Percentiles rank a stretch among this genome's conserved stretches.
These are phyloP conservation scores for Schrenkiella parvula DNA, from an alignment of 345 rosid genomes.

Conservation along the genomic window DNA sequence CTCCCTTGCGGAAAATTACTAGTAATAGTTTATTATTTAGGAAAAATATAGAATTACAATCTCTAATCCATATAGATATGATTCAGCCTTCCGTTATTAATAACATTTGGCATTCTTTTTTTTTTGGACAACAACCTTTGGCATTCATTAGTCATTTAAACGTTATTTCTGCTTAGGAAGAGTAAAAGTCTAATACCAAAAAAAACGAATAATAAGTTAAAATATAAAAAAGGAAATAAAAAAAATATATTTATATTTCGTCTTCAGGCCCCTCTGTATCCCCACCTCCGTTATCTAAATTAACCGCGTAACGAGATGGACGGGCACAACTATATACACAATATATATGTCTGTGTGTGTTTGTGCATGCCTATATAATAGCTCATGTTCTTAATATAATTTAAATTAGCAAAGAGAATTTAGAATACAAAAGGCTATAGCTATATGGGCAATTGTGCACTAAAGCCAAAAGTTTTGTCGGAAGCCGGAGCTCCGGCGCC, in stretches of 20 bases:
- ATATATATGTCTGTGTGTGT: not conserved
- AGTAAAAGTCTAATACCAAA: constrained; percentile 1
- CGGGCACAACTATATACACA: constrained; percentile 12
- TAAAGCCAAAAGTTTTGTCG: constrained; percentile 24
- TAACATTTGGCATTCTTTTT: not conserved
- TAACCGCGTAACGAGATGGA: constrained; percentile 31
- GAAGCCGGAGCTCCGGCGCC: constrained; percentile 23
- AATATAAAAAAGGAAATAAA: not conserved
- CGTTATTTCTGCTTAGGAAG: not conserved
- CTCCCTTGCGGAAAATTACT: not conserved
- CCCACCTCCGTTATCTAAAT: constrained; percentile 13
- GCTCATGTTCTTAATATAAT: not conserved
- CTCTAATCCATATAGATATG: not conserved
- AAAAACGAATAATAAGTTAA: not conserved
- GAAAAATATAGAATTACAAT: not conserved
- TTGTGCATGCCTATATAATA: constrained; percentile 21
- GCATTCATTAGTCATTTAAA: not conserved
- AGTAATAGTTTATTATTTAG: not conserved
- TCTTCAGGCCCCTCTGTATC: constrained; percentile 12
- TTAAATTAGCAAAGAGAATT: not conserved
- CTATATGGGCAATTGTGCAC: constrained; percentile 29
- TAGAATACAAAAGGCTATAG: not conserved
- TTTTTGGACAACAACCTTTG: not conserved
- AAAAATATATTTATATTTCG: not conserved
- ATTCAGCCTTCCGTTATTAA: not conserved